Evolutionary conservation across 306 rosid genomes (phyloP).

Genomic region (Pachyrhizus erosus): DNA sequence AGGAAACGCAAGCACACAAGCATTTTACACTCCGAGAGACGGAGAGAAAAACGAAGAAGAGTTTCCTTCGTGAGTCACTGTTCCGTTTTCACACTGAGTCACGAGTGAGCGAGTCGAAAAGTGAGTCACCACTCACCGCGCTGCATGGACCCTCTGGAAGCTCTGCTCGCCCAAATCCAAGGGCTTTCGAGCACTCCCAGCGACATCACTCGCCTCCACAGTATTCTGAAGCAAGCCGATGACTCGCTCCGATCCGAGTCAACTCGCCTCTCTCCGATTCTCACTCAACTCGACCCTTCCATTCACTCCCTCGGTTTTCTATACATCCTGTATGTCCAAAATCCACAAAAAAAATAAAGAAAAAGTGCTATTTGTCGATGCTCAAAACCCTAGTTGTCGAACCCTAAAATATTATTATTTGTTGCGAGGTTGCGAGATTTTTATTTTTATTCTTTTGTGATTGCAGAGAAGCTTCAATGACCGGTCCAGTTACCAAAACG

Average conservation of each 20-base stretch:
- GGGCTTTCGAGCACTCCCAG: slow-evolving; percentile 59
- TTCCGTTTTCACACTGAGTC: neutral
- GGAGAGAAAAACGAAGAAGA: neutral
- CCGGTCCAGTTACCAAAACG: slow-evolving; percentile 55
- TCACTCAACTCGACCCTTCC: slow-evolving; percentile 73
- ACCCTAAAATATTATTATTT: neutral
- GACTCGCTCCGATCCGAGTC: slow-evolving; percentile 67
- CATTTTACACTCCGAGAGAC: neutral
- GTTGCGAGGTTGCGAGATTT: neutral
- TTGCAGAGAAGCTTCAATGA: slow-evolving; percentile 78
- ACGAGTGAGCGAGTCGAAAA: neutral
- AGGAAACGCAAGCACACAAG: neutral
- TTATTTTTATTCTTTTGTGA: neutral
- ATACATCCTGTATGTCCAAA: slow-evolving; percentile 58
- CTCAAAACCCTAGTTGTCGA: neutral
- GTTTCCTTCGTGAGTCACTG: neutral
- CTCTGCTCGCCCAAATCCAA: slow-evolving; percentile 65
- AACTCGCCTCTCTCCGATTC: slow-evolving; percentile 58
- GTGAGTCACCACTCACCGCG: neutral
- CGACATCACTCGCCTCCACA: slow-evolving; percentile 62
- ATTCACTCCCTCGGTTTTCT: slow-evolving; percentile 79
- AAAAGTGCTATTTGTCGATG: neutral
- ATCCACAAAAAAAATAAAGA: neutral
- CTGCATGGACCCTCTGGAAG: slow-evolving; percentile 49
- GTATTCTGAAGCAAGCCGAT: slow-evolving; percentile 66